A percentile compares a stretch with the other conserved stretches of the same genome.
phyloP scores from a whole-genome alignment of 2,329 filamentous ascomycete species.

The Celoporthe dispersa region DNA sequence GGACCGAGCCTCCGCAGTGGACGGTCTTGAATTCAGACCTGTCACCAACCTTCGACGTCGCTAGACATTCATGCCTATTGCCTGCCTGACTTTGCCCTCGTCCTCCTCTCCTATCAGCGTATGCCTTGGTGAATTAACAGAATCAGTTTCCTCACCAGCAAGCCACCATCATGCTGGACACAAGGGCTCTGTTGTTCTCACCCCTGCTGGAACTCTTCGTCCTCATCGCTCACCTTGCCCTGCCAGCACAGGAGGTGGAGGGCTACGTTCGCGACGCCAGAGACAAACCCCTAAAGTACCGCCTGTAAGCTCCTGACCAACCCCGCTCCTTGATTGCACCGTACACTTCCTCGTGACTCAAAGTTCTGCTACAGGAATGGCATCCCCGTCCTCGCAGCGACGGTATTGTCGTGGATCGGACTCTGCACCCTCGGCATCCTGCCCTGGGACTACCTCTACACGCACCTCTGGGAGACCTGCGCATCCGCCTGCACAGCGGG shows the following conservation, averaged over 20 bases:
- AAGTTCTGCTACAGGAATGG: conserved; percentile 14
- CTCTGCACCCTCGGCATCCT: conserved; percentile 18
- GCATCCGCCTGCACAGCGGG: conserved; percentile 8
- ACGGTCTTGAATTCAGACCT: not conserved
- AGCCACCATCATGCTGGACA: conserved; percentile 4
- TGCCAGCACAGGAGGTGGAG: conserved; percentile 19
- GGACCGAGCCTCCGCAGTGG: not conserved
- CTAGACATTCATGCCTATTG: not conserved
- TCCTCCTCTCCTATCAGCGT: not conserved
- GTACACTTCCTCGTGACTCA: not conserved
- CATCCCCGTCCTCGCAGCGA: conserved; percentile 10
- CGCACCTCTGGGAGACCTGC: conserved; percentile 6
- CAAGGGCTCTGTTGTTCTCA: conserved; percentile 17
- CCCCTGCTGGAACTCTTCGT: conserved; percentile 23
- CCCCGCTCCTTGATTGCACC: not conserved
- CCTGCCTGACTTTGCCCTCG: not conserved
- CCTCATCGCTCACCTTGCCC: conserved; percentile 21
- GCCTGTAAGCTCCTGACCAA: conserved; percentile 10
- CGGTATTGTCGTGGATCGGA: conserved; percentile 16
- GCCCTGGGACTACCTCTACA: conserved; percentile 20
- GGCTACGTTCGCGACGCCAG: conserved; percentile 25
- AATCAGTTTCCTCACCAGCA: not conserved
- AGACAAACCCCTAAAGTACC: conserved; percentile 24
- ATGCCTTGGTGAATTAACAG: not conserved
- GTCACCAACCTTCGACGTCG: not conserved